phyloP scores from a whole-genome alignment of 2,329 filamentous ascomycete species.

The Cadophora malorum region DNA sequence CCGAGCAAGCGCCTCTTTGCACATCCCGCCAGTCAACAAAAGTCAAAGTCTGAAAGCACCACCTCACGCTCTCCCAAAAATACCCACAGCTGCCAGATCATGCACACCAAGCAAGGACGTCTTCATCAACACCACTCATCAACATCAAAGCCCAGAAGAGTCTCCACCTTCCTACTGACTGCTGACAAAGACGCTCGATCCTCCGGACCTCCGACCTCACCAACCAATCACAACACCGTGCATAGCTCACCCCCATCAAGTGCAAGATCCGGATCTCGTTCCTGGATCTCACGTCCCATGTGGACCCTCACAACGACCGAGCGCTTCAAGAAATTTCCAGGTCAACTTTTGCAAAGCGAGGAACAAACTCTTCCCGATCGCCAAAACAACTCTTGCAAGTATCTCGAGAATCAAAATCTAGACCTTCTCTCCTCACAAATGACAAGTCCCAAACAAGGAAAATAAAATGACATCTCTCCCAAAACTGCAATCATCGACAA shows the following conservation, averaged over 20 bases:
- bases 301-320: background rate
- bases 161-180: background rate
- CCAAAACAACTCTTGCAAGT: background rate
- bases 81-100: background rate
- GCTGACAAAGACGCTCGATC: background rate
- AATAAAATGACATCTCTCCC: constrained; percentile 5
- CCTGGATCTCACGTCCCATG: background rate
- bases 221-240: background rate
- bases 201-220: constrained; percentile 2
- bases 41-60: background rate
- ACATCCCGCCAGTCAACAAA: background rate
- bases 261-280: background rate
- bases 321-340: background rate
- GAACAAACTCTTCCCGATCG: background rate
- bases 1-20: background rate
- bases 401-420: background rate
- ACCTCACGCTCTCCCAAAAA: constrained; percentile 5
- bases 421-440: background rate
- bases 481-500: constrained; percentile 2
- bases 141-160: background rate
- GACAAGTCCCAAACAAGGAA: background rate
- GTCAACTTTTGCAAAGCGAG: background rate
- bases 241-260: background rate
- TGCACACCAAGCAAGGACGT: too few species aligned
- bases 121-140: background rate